Evolutionary conservation across 2,329 filamentous ascomycete genomes (phyloP), one percentile per base, ranked within the genome.

Genomic region (Myriosclerotinia scirpicola): DNA sequence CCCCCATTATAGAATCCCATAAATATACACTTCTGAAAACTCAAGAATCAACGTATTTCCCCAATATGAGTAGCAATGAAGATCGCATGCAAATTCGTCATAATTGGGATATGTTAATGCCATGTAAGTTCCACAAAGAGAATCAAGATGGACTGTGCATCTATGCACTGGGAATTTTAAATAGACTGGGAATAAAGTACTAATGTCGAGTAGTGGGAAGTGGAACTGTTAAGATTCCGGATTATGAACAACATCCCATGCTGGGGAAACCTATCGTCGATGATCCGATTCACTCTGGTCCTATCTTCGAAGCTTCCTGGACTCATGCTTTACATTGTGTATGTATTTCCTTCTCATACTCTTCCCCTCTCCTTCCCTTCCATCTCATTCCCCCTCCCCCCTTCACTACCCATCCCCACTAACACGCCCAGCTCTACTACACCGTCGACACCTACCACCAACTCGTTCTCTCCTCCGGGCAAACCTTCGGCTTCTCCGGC

Each of bases 101-200:
- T 26, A 76, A 76, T 40, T 77, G 75, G 76, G 75, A 76, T 67
- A 71, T 73, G 67, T 56, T 76, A 22, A 73, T 77, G 74, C 76
- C 76, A 65, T 71, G 74, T 75, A 66, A 66, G 72, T 66, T 2
- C 1, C 4, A 11, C 36, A 14, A 30, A 2, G 6, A 15, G 9
- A 22, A 15, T 2, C 1, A 3, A n/a, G 8, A 34, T 5, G 30
- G 30, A 34, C 2, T 34, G 5, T 34, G 30, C 2, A 34, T 34
- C 30, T 14, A 15, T 44, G 2, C 4, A 6, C 8, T n/a, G 17
- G 4, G 8, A 53, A n/a, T 12, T n/a, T n/a, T n/a, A n/a, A n/a
- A n/a, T n/a, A n/a, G 4, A 6, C 8, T n/a, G 17, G 4, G 8
- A 53, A n/a, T 12, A 22, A 3, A 9, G 42, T 1, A 54, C 30